Evolutionary conservation across 352 stramenopile genomes (phyloP).

Genomic region (Globisporangium lucens): DNA sequence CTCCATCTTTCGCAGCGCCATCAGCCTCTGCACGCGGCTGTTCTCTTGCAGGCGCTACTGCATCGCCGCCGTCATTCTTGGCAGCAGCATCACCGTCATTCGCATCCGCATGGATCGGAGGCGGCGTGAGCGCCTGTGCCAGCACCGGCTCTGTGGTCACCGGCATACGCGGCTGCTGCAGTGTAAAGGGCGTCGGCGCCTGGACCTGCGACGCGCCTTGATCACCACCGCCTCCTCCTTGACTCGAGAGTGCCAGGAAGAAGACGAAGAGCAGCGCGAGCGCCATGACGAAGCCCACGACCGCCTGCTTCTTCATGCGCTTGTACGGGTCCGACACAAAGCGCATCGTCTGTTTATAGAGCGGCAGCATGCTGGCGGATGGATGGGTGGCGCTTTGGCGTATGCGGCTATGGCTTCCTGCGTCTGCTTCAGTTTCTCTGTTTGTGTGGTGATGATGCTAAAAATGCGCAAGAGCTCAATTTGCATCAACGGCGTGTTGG

Average conservation of each 20-base stretch:
- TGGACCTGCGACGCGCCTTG: neutral
- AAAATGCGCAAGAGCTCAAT: neutral
- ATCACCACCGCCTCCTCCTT: constrained; percentile 7
- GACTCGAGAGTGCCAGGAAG: constrained; percentile 32
- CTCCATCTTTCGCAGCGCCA: constrained; percentile 11
- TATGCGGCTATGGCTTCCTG: neutral
- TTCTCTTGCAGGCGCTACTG: neutral
- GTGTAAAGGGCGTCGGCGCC: constrained; percentile 3
- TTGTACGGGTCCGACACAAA: constrained; percentile 55
- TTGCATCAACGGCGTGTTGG: neutral
- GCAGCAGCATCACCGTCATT: neutral
- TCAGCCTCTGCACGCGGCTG: neutral
- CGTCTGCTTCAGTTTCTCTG: neutral
- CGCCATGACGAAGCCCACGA: constrained; percentile 29
- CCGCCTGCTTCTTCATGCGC: constrained; percentile 51
- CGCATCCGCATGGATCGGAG: neutral
- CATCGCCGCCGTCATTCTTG: neutral
- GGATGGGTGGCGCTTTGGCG: neutral
- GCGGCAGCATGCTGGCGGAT: constrained; percentile 33
- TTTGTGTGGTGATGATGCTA: neutral
- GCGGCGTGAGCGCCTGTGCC: constrained; percentile 1
- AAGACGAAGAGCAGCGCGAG: constrained; percentile 66
- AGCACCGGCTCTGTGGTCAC: neutral
- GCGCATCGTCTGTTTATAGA: constrained; percentile 66
- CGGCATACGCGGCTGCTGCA: neutral